A percentile compares a stretch with the other conserved stretches of the same genome.
Evolutionary conservation across 345 rosid species (phyloP).

Genomic region (Heritiera fomes): DNA sequence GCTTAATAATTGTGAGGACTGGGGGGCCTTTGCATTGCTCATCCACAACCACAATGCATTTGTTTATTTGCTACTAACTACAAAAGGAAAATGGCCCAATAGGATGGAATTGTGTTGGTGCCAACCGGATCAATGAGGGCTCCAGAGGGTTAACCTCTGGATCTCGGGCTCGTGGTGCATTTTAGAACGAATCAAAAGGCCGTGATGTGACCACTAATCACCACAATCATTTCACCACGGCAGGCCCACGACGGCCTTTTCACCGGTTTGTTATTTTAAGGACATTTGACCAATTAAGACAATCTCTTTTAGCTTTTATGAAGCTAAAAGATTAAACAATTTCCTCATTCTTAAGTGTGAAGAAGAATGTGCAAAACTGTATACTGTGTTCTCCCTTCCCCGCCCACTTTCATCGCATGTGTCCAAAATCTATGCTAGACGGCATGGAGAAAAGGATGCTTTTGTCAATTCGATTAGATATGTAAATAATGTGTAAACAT

Average conservation of each 20-base stretch:
- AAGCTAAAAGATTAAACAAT: neutral
- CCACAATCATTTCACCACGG: neutral
- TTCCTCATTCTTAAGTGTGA: neutral
- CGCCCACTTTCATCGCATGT: neutral
- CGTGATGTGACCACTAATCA: conserved; percentile 17
- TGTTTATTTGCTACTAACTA: too few relatives aligned
- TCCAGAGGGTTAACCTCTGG: neutral
- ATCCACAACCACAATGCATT: too few relatives aligned
- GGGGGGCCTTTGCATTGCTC: too few relatives aligned
- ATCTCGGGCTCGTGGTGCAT: conserved; percentile 1
- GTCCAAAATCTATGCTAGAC: neutral
- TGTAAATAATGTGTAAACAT: neutral
- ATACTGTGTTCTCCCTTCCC: neutral
- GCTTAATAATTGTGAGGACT: neutral
- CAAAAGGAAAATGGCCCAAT: neutral
- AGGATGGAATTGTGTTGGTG: neutral
- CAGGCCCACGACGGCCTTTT: neutral
- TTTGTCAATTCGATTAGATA: neutral
- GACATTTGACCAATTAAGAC: too few relatives aligned
- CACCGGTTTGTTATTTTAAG: neutral
- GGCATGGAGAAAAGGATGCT: neutral
- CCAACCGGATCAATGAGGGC: neutral
- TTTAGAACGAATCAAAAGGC: neutral
- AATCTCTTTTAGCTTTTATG: neutral
- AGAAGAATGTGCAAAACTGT: neutral